Evolutionary conservation across 2,329 filamentous ascomycete species (phyloP).

Genomic region (Phaeosphaeria sp.): DNA sequence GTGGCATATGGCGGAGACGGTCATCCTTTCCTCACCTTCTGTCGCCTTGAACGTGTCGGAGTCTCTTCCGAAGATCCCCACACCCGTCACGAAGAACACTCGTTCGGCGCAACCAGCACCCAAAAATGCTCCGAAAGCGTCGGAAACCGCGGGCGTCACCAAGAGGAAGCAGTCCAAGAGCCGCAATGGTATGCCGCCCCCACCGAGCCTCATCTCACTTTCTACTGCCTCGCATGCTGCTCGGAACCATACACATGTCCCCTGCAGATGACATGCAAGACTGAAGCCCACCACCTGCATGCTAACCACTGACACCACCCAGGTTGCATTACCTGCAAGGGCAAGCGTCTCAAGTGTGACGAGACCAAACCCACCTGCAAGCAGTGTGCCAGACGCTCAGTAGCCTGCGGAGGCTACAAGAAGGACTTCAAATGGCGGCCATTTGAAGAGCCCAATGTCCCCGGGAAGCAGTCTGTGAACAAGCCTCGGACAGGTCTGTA

Average conservation of each 20-base stretch:
- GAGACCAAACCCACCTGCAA: constrained; percentile 72
- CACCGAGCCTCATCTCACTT: neutral
- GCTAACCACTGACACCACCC: constrained; percentile 1
- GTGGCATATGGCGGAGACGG: constrained; percentile 58
- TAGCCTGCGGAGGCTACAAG: constrained; percentile 73
- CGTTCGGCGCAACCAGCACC: constrained; percentile 23
- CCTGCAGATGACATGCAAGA: neutral
- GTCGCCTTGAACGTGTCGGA: constrained; percentile 15
- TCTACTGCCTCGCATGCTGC: neutral
- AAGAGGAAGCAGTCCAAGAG: constrained; percentile 78
- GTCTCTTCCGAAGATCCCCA: constrained; percentile 12
- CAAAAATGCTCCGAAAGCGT: constrained; percentile 28
- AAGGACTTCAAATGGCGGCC: constrained; percentile 79
- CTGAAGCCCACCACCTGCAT: constrained; percentile 1
- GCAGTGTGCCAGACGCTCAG: constrained; percentile 70
- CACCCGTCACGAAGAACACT: constrained; percentile 32
- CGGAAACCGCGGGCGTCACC: constrained; percentile 48
- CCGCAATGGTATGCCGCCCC: constrained; percentile 67
- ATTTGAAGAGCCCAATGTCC: constrained; percentile 68
- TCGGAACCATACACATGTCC: neutral
- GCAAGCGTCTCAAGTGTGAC: constrained; percentile 75
- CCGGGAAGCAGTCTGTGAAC: constrained; percentile 45
- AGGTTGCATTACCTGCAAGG: constrained; percentile 78
- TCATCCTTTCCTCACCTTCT: constrained; percentile 64
- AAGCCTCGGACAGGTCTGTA: constrained; percentile 57